Percentiles rank a stretch among this genome's conserved stretches.
These are phyloP conservation scores for Pythium dissotocum DNA, from an alignment of 352 stramenopile species.

Conservation along the genomic window DNA sequence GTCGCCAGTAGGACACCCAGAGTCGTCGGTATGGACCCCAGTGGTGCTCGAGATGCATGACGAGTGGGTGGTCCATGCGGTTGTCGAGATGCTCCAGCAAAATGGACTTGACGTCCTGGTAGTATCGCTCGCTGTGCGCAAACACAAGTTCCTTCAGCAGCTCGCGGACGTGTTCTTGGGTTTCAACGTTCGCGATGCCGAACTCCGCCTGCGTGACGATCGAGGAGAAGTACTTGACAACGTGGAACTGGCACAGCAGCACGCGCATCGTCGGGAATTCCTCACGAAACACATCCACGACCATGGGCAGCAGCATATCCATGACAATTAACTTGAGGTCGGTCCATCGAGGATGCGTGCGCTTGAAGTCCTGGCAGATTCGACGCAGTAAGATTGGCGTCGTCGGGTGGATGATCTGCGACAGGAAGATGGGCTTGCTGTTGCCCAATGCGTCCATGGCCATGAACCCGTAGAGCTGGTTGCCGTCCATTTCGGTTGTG, in stretches of 20 bases:
- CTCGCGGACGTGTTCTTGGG: conserved; percentile 47
- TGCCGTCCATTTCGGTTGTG: conserved; percentile 37
- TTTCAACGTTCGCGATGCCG: conserved; percentile 35
- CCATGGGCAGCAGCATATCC: conserved; percentile 53
- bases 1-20: conserved; percentile 62
- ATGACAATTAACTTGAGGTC: conserved; percentile 69
- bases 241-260: conserved; percentile 69
- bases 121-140: conserved; percentile 47
- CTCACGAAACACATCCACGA: conserved; percentile 51
- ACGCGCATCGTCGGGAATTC: conserved; percentile 61
- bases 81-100: conserved; percentile 43
- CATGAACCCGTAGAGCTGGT: conserved; percentile 62
- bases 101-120: conserved; percentile 49
- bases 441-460: conserved; percentile 73
- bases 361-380: conserved; percentile 75
- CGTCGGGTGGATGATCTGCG: conserved; percentile 46
- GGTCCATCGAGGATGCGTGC: conserved; percentile 62
- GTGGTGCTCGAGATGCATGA: conserved; percentile 50
- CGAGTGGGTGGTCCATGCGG: conserved; percentile 39
- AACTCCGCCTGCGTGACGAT: conserved; percentile 49
- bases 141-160: conserved; percentile 67
- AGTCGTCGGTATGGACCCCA: conserved; percentile 66
- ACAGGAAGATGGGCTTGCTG: conserved; percentile 61
- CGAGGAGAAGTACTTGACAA: conserved; percentile 63
- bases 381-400: conserved; percentile 51